Percentiles rank a stretch among this genome's conserved stretches.
phyloP scores from a whole-genome alignment of 1,139 yeast species.

The Meyerozyma guilliermondii region DNA sequence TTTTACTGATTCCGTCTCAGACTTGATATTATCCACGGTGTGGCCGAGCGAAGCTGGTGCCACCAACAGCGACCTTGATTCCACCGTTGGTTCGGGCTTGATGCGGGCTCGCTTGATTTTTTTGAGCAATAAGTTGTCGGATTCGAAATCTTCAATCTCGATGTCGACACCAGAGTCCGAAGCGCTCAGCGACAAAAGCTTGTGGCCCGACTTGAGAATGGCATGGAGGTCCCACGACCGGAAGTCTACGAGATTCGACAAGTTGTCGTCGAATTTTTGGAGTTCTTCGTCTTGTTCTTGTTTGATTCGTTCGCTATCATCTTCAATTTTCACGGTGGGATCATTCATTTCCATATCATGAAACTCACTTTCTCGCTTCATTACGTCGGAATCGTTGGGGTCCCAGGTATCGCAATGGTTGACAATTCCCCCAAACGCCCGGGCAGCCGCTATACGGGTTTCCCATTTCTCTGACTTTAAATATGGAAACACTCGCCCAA shows the following conservation, averaged over 20 bases:
- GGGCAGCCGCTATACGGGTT: constrained; percentile 89
- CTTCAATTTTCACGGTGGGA: constrained; percentile 14
- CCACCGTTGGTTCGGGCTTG: constrained; percentile 3
- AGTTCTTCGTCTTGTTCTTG: constrained; percentile 43
- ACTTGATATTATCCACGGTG: constrained; percentile 4
- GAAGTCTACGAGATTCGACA: constrained; percentile 51
- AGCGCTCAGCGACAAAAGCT: constrained; percentile 68
- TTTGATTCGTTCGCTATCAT: constrained; percentile 27
- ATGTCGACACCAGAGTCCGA: constrained; percentile 14
- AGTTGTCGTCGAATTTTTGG: constrained; percentile 41
- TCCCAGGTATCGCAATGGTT: constrained; percentile 79
- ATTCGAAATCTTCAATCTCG: constrained; percentile 15
- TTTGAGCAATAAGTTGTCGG: constrained; percentile 4
- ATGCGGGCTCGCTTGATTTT: constrained; percentile 8
- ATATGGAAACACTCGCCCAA: constrained; percentile 90
- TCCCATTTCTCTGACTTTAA: constrained; percentile 87
- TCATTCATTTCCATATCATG: constrained; percentile 6
- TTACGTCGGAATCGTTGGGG: constrained; percentile 47
- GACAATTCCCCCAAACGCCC: constrained; percentile 93
- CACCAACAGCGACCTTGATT: constrained; percentile 2
- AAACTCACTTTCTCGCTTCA: constrained; percentile 27
- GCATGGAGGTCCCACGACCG: constrained; percentile 59
- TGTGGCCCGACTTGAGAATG: constrained; percentile 63
- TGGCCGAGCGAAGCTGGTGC: constrained; percentile 3
- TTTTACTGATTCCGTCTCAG: not conserved